These are phyloP conservation scores for Camellia japonica DNA, from an alignment of 148 eudicot genomes.

Conservation along the genomic window DNA sequence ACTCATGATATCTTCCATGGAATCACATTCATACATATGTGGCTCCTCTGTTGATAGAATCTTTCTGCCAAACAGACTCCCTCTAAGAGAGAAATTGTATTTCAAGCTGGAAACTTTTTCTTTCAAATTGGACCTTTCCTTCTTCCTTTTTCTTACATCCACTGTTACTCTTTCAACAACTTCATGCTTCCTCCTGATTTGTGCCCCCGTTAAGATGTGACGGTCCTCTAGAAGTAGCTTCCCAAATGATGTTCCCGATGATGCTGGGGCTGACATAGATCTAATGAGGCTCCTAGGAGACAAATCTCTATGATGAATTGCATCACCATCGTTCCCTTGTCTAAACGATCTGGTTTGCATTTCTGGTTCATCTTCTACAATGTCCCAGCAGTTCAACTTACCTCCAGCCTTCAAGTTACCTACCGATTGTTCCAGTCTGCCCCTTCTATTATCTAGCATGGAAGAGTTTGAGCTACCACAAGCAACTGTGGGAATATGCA, in stretches of 20 bases:
- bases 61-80: too few species aligned
- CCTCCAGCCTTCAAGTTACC: constrained; percentile 35
- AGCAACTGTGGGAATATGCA: constrained; percentile 17
- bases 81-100: too few species aligned
- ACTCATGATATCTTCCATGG: too few species aligned
- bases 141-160: constrained; percentile 36
- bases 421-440: constrained; percentile 37
- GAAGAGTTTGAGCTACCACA: constrained; percentile 32
- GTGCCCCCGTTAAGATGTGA: constrained; percentile 64
- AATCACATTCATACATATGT: too few species aligned
- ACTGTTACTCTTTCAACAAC: constrained; percentile 33
- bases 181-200: constrained; percentile 83
- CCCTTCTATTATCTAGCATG: constrained; percentile 32
- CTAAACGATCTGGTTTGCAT: constrained; percentile 51
- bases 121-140: too few species aligned
- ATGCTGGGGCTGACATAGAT: constrained; percentile 86
- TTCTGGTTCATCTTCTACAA: constrained; percentile 35
- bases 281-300: constrained; percentile 71
- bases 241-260: constrained; percentile 82
- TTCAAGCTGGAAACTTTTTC: too few species aligned
- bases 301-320: constrained; percentile 33
- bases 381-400: constrained; percentile 31
- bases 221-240: constrained; percentile 88
- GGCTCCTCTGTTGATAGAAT: too few species aligned
- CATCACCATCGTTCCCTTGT: constrained; percentile 29